Base-by-base conservation (phyloP, 2,329 filamentous ascomycete species). In the Cladosporium austrohemisphaericum region DNA sequence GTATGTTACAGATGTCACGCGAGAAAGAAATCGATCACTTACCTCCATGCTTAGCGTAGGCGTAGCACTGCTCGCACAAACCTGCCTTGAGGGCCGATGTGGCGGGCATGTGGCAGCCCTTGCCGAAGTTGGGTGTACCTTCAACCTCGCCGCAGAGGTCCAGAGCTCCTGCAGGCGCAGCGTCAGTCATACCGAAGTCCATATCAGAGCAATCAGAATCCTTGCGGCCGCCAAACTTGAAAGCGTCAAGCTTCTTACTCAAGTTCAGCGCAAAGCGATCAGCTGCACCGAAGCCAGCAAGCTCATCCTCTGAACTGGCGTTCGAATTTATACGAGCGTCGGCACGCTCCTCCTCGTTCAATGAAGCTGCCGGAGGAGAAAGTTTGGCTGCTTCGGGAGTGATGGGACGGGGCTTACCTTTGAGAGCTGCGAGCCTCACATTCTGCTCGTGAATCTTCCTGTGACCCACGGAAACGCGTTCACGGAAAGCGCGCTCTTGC, bases 151-250 rank as follows among this genome's bases (percentile, higher is more conserved):
- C 36, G 20, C 36, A 38, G 19, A 25, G 5, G 4, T 38, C 19
- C 8, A 38, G 23, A 10, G 36, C 20, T 20, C 18, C 40, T 43
- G 16, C 5, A 32, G 40, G 40, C 9, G 40, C 40, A 6, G 25
- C 13, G 26, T 43, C 40, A 43, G 40, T 31, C 16, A 38, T 38
- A 7, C 19, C 19, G 3, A 43, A 20, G 11, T 43, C 40, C 40
- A 43, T 43, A n/a, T 43, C 40, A 16, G 40, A 43, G 28, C 26
- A 20, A 5, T 43, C 26, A 9, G 40, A 43, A 13, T 13, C 28
- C 28, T 32, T 31, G 40, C 40, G 40, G n/a, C 13, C 28, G 7
- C 18, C 33, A 2, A 5, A 16, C 40, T 43, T 43, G 25, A 43
- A 13, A n/a, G 14, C 18, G 10, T 43, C 40, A 18, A 43, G 26